Evolutionary conservation across 345 rosid genomes (phyloP).

Genomic region (Zanthoxylum bungeanum): DNA sequence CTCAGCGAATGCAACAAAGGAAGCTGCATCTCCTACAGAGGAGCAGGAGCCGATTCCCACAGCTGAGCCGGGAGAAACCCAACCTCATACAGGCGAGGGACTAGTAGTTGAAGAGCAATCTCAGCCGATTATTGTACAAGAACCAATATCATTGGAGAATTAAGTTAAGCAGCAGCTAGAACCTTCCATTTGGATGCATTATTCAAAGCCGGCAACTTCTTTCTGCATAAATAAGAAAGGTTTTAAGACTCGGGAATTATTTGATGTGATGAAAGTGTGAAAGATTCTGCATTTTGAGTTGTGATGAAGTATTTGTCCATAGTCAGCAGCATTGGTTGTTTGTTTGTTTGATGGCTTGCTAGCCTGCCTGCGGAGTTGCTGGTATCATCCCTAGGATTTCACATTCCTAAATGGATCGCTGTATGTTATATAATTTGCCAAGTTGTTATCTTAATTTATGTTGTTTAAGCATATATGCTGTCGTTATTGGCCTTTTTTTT

Average conservation of each 20-base stretch:
- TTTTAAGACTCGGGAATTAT: constrained; percentile 23
- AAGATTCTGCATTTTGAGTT: constrained; percentile 28
- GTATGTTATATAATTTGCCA: constrained; percentile 22
- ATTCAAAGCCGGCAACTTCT: constrained; percentile 18
- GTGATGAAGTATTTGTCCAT: constrained; percentile 32
- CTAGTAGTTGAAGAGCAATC: constrained; percentile 34
- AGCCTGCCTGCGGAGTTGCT: constrained; percentile 38
- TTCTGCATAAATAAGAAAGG: constrained; percentile 32
- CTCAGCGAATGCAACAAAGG: constrained; percentile 20
- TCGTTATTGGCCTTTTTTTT: constrained; percentile 20
- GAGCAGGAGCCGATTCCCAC: constrained; percentile 29
- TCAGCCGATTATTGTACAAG: constrained; percentile 32
- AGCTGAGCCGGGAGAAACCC: constrained; percentile 33
- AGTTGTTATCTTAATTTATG: constrained; percentile 28
- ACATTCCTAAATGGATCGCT: constrained; percentile 33
- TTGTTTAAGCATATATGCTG: constrained; percentile 30
- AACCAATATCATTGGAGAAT: constrained; percentile 34
- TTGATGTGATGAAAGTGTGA: constrained; percentile 22
- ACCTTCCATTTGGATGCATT: constrained; percentile 19
- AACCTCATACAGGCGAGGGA: constrained; percentile 24
- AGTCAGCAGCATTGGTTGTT: constrained; percentile 35
- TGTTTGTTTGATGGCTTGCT: no score
- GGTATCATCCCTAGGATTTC: constrained; percentile 30
- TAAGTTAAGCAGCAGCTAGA: constrained; percentile 22
- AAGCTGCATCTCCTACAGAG: constrained; percentile 14